A percentile compares a stretch with the other conserved stretches of the same genome.
Evolutionary conservation across 1,139 yeast species (phyloP).

Genomic region (Wickerhamomyces sp.): DNA sequence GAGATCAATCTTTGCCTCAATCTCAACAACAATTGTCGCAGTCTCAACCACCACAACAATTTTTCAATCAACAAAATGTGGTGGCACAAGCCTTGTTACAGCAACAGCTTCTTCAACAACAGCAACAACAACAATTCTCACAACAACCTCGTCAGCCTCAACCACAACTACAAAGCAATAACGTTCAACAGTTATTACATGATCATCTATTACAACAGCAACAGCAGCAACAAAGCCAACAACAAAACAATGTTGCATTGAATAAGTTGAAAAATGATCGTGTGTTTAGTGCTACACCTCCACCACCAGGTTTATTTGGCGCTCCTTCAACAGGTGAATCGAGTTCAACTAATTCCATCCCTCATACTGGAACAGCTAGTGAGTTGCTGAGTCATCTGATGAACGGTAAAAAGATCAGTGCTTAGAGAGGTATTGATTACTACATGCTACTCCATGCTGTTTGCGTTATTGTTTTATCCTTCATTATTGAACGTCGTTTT

Average conservation of each 20-base stretch:
- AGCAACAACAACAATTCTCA: constrained; percentile 7
- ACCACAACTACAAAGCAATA: constrained; percentile 7
- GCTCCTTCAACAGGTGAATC: constrained; percentile 13
- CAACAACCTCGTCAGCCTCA: constrained; percentile 7
- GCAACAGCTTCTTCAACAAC: constrained; percentile 17
- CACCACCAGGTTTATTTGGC: constrained; percentile 43
- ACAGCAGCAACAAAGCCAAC: constrained; percentile 10
- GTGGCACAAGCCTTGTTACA: constrained; percentile 20
- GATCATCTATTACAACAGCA: constrained; percentile 19
- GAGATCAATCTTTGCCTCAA: constrained; percentile 21
- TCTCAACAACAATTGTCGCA: constrained; percentile 17
- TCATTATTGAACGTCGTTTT: too few species aligned
- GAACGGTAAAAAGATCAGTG: constrained; percentile 54
- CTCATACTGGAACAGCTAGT: constrained; percentile 39
- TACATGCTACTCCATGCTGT: too few species aligned
- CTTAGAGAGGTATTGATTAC: constrained; percentile 11
- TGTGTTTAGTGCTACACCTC: constrained; percentile 30
- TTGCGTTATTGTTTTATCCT: neutral
- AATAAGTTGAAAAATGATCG: constrained; percentile 15
- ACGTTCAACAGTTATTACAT: constrained; percentile 18
- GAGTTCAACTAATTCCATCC: constrained; percentile 13
- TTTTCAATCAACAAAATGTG: constrained; percentile 10
- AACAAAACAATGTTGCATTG: constrained; percentile 1
- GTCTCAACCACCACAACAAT: constrained; percentile 17
- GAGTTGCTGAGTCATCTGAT: constrained; percentile 67